Evolutionary conservation across 495 filamentous ascomycete genomes (phyloP).

Genomic region (Podospora pseudopauciseta): DNA sequence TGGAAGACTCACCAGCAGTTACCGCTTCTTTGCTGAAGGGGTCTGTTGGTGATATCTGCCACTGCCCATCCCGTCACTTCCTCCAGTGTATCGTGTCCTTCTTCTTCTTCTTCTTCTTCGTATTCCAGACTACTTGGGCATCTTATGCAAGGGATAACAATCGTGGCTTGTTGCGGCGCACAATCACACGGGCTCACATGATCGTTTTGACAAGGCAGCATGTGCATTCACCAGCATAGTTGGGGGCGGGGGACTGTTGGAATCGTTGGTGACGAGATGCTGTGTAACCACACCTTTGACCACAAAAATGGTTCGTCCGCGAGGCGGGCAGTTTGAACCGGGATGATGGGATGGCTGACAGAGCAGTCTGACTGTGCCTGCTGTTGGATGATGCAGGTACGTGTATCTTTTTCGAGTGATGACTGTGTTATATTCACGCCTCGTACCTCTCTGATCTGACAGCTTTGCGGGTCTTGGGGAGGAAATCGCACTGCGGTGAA

Average conservation of each 20-base stretch:
- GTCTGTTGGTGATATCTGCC: neutral
- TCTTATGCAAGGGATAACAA: neutral
- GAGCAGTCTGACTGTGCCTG: neutral
- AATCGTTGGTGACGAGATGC: neutral
- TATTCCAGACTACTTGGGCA: neutral
- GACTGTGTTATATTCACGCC: neutral
- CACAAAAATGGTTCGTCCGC: neutral
- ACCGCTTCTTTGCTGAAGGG: neutral
- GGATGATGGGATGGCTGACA: neutral
- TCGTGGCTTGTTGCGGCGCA: neutral
- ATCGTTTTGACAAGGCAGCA: neutral
- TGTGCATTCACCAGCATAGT: neutral
- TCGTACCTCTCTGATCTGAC: neutral
- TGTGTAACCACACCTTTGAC: neutral
- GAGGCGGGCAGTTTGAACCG: neutral
- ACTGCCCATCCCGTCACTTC: neutral
- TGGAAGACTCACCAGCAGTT: neutral
- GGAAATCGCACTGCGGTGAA: neutral
- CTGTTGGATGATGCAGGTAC: neutral
- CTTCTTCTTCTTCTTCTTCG: too few species aligned
- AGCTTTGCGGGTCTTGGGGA: too few species aligned
- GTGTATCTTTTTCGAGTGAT: neutral
- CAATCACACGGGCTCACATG: neutral
- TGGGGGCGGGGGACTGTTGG: neutral
- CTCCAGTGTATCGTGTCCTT: neutral